Evolutionary conservation across 2,329 filamentous ascomycete species (phyloP), one percentile per base, ranked within the genome.

Genomic region (Didymella segeticola): DNA sequence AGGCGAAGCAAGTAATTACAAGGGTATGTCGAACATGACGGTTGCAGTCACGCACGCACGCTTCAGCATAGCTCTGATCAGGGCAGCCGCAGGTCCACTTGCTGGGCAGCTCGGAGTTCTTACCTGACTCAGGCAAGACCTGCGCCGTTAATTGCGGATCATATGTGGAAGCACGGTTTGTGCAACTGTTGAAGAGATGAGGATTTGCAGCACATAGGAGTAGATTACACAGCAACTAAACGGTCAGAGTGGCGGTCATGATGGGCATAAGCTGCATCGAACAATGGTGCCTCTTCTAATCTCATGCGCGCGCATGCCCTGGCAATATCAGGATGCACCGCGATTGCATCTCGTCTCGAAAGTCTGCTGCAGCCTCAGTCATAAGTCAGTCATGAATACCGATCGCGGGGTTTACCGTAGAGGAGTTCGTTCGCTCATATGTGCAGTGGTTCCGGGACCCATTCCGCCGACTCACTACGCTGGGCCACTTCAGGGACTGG

Each of bases 111-210:
- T 47, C 49, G 43, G 30, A 11, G 19, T 12, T 36, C 25, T 29
- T 47, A 15, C 38, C 49, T 47, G 43, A 29, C 23, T 19, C 19
- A 47, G 50, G 26, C 15, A 48, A 41, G 51, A 34, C 31, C 11
- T 43, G 39, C 33, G 41, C 10, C 45, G 27, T 38, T 5, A 25
- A 25, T 33, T 27, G 19, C 37, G 20, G 38, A 38, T 19, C 19
- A 42, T 23, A 17, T 31, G 30, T 14, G 37, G 45, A 30, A 17
- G 37, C 20, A 42, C 37, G 37, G 17, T 25, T 37, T 43, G 43
- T 53, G 39, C 41, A 25, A 54, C 51, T 25, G 25, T 31, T 34
- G 51, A 54, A 38, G 43, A 45, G 26, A 48, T 43, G 50, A 43
- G 20, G 38, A 43, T 47, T 42, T 43, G 15, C 43, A 48, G 38